These are phyloP conservation scores for Verticillium isaacii DNA, from an alignment of 2,329 filamentous ascomycete genomes.

Conservation along the genomic window DNA sequence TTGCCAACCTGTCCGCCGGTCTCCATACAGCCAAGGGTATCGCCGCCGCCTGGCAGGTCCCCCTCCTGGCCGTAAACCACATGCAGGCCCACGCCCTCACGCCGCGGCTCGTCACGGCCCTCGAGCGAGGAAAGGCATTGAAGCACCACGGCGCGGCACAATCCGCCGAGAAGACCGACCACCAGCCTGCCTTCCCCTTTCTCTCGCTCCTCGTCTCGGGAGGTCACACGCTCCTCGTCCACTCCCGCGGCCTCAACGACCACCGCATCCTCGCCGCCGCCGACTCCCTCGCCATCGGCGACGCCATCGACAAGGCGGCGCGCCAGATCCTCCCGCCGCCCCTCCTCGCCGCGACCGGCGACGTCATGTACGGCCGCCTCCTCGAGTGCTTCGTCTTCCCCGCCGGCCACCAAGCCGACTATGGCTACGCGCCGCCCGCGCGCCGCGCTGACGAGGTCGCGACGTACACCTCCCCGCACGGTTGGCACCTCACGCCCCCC, in stretches of 20 bases:
- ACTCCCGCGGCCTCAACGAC: conserved; percentile 61
- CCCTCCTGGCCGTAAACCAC: conserved; percentile 84
- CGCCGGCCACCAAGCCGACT: conserved; percentile 9
- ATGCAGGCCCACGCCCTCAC: conserved; percentile 97
- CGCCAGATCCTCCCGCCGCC: conserved; percentile 65
- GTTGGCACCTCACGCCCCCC: conserved; percentile 67
- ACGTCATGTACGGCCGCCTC: conserved; percentile 74
- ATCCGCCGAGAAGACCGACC: neutral
- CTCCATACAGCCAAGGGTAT: conserved; percentile 84
- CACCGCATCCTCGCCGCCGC: conserved; percentile 72
- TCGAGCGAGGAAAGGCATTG: conserved; percentile 29
- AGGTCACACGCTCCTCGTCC: conserved; percentile 83
- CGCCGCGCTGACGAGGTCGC: conserved; percentile 54
- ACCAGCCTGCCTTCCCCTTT: conserved; percentile 68
- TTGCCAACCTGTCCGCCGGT: conserved; percentile 70
- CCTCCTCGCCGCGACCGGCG: conserved; percentile 46
- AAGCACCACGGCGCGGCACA: neutral
- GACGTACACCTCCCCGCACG: conserved; percentile 30
- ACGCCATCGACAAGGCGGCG: conserved; percentile 83
- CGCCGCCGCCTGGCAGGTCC: conserved; percentile 75
- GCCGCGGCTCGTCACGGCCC: conserved; percentile 66
- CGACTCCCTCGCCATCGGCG: conserved; percentile 80
- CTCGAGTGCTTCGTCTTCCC: conserved; percentile 79
- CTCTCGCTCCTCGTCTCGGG: conserved; percentile 86
- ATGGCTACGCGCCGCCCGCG: conserved; percentile 54